Base-by-base conservation (phyloP, 1,284 basidiomycete species). In the Ustilago crameri region DNA sequence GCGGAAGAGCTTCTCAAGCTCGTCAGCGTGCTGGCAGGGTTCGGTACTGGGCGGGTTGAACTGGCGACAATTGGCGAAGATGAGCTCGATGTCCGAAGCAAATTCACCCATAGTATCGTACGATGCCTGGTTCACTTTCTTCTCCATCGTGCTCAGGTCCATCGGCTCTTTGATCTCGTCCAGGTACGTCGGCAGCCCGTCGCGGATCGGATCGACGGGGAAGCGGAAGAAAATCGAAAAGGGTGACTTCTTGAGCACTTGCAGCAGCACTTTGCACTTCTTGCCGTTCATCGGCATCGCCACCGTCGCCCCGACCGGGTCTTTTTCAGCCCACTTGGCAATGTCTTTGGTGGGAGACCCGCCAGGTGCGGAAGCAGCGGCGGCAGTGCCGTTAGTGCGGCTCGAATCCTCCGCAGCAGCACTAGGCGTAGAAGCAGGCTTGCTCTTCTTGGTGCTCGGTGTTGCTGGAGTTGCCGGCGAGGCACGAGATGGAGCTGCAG, bases 81-180 rank as follows among this genome's bases (percentile, higher is more conserved):
- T 88, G 10, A 95, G 88, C 64, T 92, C 89, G 56, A 93, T 86
- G 78, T 98, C 95, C 60, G 87, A 86, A 35, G 88, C 89, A 71
- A 98, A 90, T 2, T 91, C 89, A 40, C 46, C 59, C 78, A 82
- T 81, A 17, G 69, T 75, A 7, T 32, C 20, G 66, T 83, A 83
- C 0, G 57, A 51, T 10, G 68, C 73, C 22, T 64, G 59, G 12
- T 69, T 70, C 7, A 81, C 63, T 80, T 93, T 94, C 48, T 86
- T 86, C 34, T 84, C 84, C 80, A 98, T 92, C 10, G 95, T 96
- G 10, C 89, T 89, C 55, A 98, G 90, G 84, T 98, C 95, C 93
- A 98, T 98, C 7, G 96, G 96, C 68, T 67, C 44, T 71, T 89
- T 86, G 82, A 99, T 97, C 85, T 98, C 96, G 10, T 96, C 89